Evolutionary conservation across 257 asterid species (phyloP), one percentile per base, ranked within the genome.

Genomic region (Salvia miltiorrhiza): DNA sequence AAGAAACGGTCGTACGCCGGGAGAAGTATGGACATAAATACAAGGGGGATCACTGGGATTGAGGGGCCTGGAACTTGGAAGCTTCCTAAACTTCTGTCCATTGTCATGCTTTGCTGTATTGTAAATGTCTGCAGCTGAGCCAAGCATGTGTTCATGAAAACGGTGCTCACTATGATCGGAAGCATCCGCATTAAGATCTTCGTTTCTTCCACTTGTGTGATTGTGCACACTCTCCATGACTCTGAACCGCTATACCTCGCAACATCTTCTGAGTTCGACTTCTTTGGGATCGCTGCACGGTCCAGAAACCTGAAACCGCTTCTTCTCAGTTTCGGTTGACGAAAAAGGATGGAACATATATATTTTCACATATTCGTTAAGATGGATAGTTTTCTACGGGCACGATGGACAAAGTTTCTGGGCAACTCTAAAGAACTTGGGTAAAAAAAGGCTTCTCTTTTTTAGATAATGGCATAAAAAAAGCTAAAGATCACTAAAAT

Each of bases 91-190:
- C 57, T 82, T 82, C 88, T 78, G 79, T 88, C 79, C 82, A 82
- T 76, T 35, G 94, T 90, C 12, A 65, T 80, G 82, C 92, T 81
- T 73, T 90, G 97, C 71, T 90, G 94, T 78, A 90, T 77, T 52
- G 90, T 65, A 62, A 90, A 88, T n/a, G 96, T 90, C 62, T 85
- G 97, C 49, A 85, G 92, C 70, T 90, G 97, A 57, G 97, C 94
- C 61, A 90, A 58, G 69, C 95, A 86, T 0, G 96, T 88, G 83
- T 90, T 90, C 95, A 86, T 85, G 85, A 90, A 86, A 26, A 88
- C 74, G 0, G 92, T 88, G 77, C 89, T 90, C 52, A 85, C 54
- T 44, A 90, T 80, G 56, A 90, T 78, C 17, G 96, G 97, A 7
- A 88, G 78, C 96, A 88, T 88, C 16, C 89, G 82, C 20, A 86